These are phyloP conservation scores for Sporothrix luriei DNA, from an alignment of 2,329 filamentous ascomycete genomes.

Conservation along the genomic window DNA sequence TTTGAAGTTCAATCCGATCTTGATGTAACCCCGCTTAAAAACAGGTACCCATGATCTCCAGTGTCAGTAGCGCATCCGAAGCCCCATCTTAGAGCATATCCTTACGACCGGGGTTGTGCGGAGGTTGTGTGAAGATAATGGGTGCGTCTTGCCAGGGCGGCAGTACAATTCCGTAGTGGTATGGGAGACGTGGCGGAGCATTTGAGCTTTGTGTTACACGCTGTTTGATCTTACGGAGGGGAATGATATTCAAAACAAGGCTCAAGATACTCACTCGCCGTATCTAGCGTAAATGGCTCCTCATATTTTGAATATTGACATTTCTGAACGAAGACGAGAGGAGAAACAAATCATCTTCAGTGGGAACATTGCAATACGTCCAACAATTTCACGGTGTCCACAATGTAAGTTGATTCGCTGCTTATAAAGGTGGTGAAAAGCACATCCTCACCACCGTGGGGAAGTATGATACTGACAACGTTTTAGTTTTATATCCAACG, in stretches of 20 bases:
- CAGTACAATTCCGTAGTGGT: constrained; percentile 12
- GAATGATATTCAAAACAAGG: not conserved
- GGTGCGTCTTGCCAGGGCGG: constrained; percentile 7
- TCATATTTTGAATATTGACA: not conserved
- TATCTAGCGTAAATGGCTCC: not conserved
- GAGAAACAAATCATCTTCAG: not conserved
- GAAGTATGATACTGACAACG: not conserved
- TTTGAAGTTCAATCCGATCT: no score
- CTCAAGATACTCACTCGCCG: not conserved
- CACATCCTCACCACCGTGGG: not conserved
- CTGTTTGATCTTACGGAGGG: constrained; percentile 1
- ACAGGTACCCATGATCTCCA: constrained; percentile 16
- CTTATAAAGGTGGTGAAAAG: not conserved
- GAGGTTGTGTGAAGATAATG: not conserved
- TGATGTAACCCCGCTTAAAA: not conserved
- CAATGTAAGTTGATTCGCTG: constrained; percentile 11
- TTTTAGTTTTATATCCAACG: not conserved
- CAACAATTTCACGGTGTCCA: no score
- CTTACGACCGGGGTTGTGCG: not conserved
- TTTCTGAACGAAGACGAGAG: not conserved
- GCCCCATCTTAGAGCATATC: no score
- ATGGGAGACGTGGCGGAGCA: not conserved
- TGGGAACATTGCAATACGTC: no score
- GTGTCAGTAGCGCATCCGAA: no score
- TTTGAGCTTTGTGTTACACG: not conserved